Base-by-base conservation (phyloP, 768 basidiomycete species). In the Tulasnella sp. region DNA sequence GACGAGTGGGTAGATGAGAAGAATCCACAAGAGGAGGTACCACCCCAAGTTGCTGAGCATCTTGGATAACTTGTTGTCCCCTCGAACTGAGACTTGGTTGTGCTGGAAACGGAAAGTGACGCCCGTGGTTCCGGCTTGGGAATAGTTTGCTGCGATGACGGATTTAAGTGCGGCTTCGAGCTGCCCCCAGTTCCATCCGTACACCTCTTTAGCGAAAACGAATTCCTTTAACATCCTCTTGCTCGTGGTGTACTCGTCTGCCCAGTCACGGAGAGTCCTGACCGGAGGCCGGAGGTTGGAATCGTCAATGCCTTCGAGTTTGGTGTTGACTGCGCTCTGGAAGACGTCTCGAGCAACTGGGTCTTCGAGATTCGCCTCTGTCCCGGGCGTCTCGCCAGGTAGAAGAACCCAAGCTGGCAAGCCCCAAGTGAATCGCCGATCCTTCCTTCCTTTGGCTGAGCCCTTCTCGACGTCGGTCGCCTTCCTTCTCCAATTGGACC, bases 241-340 rank as follows among this genome's bases (percentile, higher is more conserved):
- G 79, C 90, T 91, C 34, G 86, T 85, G 76, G 92, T 93, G 80
- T 93, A 94, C 76, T 91, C 89, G 79, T 94, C 92, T 8, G 92
- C 92, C 93, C 93, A 95, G 76, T 91, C 86, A 37, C 91, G 85
- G 58, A 93, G 81, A 0, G 89, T 86, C 83, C 87, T 88, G 19
- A 89, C 88, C 1, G 89, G 90, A 39, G 19, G 34, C n/a, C 38
- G 22, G 38, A 76, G 36, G 22, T 72, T 14, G 40, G 22, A 45
- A 52, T 74, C 72, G 45, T 74, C 72, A 22, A 68, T 34, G n/a
- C 54, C 64, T 7, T 67, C 36, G 74, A 39, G 37, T 19, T 39
- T n/a, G 17, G 34, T 54, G 52, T 75, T 42, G 31, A 37, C 31
- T n/a, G 74, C 15, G 1, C 39, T 14, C 34, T 75, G 74, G 17